Conservation (phyloP, 108 stramenopile species). For the Nitzschia sp. region DNA sequence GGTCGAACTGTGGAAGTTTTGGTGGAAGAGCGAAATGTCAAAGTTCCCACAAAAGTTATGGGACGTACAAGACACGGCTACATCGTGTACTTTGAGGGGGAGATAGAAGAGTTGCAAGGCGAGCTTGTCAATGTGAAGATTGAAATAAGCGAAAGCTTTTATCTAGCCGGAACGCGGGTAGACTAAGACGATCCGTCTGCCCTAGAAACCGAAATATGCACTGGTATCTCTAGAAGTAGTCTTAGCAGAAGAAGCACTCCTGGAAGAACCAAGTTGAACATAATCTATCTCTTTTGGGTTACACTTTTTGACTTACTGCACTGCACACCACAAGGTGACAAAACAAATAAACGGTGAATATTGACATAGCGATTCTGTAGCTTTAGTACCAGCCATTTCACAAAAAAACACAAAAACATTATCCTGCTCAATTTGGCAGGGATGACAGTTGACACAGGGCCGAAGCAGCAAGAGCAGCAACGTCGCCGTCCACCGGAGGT, state of each 20-base stretch:
- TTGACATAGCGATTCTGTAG: too few relatives aligned
- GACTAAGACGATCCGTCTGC: too few relatives aligned
- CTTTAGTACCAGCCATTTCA: too few relatives aligned
- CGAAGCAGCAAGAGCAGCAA: constrained; percentile 42
- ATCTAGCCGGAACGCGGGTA: constrained; percentile 63
- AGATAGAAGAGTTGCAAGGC: constrained; percentile 85
- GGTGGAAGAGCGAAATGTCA: constrained; percentile 94
- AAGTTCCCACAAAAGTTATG: constrained; percentile 86
- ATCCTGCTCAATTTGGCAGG: neutral
- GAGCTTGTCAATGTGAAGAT: constrained; percentile 86
- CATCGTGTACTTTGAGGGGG: constrained; percentile 90
- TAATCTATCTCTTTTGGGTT: too few relatives aligned
- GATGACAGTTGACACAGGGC: constrained; percentile 49
- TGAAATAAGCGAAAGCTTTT: constrained; percentile 65
- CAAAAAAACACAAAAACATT: neutral
- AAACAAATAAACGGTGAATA: too few relatives aligned
- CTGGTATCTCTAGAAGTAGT: too few relatives aligned
- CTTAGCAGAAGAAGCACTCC: too few relatives aligned
- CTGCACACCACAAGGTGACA: too few relatives aligned
- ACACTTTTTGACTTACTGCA: too few relatives aligned
- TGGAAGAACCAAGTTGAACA: too few relatives aligned
- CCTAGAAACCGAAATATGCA: too few relatives aligned
- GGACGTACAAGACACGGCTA: constrained; percentile 92
- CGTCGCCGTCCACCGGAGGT: neutral
- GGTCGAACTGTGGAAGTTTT: constrained; percentile 89